Percentiles rank a stretch among this genome's conserved stretches.
phyloP scores from a whole-genome alignment of 108 stramenopile genomes.

The Aurantiochytrium sp. region DNA sequence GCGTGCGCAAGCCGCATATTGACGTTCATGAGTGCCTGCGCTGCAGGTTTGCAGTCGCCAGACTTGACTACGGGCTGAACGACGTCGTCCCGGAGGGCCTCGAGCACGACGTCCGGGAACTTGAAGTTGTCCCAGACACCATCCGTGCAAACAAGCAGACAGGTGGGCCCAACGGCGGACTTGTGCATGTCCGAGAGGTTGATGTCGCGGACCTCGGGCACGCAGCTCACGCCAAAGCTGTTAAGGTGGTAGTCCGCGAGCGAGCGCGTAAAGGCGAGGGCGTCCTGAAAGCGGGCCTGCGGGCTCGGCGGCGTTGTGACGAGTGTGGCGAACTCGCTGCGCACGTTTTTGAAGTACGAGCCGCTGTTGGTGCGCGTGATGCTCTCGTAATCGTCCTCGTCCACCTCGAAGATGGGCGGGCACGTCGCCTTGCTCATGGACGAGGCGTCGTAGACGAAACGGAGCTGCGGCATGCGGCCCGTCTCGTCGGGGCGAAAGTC shows the following conservation, averaged over 20 bases:
- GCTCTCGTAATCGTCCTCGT: neutral
- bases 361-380: neutral
- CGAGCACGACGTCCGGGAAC: slow-evolving; percentile 39
- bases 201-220: slow-evolving; percentile 44
- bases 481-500: slow-evolving; percentile 18
- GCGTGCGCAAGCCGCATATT: slow-evolving; percentile 42
- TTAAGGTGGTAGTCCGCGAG: slow-evolving; percentile 59
- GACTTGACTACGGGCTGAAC: neutral
- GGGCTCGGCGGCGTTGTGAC: slow-evolving; percentile 49
- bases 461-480: slow-evolving; percentile 41
- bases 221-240: slow-evolving; percentile 48
- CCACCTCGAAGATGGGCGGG: slow-evolving; percentile 47
- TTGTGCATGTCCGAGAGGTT: neutral
- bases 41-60: slow-evolving; percentile 33
- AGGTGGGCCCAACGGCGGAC: neutral
- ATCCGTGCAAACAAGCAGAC: slow-evolving; percentile 41
- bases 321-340: slow-evolving; percentile 57
- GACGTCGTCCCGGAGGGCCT: slow-evolving; percentile 32
- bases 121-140: slow-evolving; percentile 63
- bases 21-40: slow-evolving; percentile 44
- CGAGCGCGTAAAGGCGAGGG: slow-evolving; percentile 58
- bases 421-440: slow-evolving; percentile 50
- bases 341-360: slow-evolving; percentile 58
- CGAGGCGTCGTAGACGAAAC: slow-evolving; percentile 58
- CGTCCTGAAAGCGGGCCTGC: slow-evolving; percentile 53